phyloP scores from a whole-genome alignment of 257 asterid species.

The Orobanche coerulescens region DNA sequence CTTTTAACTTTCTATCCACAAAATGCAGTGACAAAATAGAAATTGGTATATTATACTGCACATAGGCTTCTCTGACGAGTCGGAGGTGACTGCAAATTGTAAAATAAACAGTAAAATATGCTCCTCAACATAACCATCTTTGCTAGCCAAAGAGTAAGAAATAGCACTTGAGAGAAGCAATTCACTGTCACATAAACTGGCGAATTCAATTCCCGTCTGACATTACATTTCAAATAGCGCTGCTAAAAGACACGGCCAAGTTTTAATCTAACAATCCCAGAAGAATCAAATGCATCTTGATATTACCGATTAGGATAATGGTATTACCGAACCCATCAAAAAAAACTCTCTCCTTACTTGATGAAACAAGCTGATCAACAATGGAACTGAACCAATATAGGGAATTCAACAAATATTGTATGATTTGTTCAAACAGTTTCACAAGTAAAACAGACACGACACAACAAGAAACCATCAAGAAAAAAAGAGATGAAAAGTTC shows the following conservation, averaged over 20 bases:
- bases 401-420: neutral
- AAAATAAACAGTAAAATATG: neutral
- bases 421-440: neutral
- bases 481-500: neutral
- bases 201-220: neutral
- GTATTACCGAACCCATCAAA: neutral
- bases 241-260: neutral
- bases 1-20: too few species aligned
- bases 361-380: conserved; percentile 9
- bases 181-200: neutral
- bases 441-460: neutral
- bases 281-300: neutral
- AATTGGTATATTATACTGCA: too few species aligned
- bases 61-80: neutral
- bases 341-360: neutral
- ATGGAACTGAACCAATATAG: neutral
- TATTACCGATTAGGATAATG: neutral
- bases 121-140: neutral
- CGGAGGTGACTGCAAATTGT: too few species aligned
- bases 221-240: neutral
- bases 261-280: neutral
- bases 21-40: too few species aligned
- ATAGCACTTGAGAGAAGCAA: neutral
- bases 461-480: neutral
- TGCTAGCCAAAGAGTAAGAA: neutral